Evolutionary conservation across 192 early-diverging fungal species (phyloP).

Genomic region (Gamsiella multidivaricata): DNA sequence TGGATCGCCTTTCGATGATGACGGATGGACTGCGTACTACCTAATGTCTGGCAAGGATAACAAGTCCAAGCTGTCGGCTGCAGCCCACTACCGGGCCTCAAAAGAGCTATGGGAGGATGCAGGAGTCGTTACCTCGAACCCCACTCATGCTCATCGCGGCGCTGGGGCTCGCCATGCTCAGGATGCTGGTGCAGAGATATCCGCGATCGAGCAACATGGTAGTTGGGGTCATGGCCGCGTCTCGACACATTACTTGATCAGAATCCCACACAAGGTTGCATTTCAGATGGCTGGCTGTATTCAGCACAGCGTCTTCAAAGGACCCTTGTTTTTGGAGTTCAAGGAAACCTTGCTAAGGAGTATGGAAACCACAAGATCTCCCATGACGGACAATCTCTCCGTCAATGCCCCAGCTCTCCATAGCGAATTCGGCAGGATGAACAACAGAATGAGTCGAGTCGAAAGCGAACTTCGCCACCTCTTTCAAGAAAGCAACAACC

Average conservation of each 20-base stretch:
- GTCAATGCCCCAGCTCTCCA: slow-evolving; percentile 10
- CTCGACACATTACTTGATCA: slow-evolving; percentile 2
- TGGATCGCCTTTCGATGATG: no score
- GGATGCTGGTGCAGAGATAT: neutral
- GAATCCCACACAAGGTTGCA: no score
- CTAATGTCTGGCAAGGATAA: neutral
- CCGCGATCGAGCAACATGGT: neutral
- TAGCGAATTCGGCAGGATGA: neutral
- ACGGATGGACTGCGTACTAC: no score
- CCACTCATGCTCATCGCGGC: neutral
- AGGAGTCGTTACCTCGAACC: no score
- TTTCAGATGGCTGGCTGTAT: neutral
- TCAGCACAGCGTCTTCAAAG: neutral
- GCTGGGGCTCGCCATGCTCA: slow-evolving; percentile 3
- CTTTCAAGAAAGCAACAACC: no score
- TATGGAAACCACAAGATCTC: neutral
- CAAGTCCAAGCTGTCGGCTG: neutral
- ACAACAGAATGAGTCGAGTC: no score
- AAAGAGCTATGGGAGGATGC: no score
- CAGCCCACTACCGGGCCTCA: no score
- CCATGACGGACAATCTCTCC: neutral
- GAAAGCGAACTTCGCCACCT: no score
- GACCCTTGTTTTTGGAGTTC: no score
- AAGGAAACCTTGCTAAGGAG: neutral
- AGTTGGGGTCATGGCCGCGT: neutral